Percentiles rank a stretch among this genome's conserved stretches.
Conservation (phyloP, 2,329 filamentous ascomycete genomes). For the Zelopaecilomyces penicillatus region DNA sequence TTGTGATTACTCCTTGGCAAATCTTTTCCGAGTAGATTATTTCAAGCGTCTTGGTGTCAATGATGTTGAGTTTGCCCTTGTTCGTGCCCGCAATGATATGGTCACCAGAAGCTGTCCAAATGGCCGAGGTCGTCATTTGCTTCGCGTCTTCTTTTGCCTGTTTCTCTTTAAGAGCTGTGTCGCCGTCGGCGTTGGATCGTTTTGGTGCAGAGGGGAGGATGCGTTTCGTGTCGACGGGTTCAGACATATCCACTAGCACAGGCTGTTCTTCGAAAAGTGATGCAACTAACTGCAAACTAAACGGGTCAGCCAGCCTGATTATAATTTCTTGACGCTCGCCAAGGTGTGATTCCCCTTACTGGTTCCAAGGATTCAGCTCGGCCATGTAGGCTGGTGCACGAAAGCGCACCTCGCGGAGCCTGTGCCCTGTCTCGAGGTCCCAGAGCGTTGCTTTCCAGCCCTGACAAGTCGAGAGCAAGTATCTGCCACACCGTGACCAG, state of each 20-base stretch:
- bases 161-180: constrained; percentile 67
- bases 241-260: constrained; percentile 72
- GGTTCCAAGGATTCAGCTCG: constrained; percentile 84
- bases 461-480: constrained; percentile 84
- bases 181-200: constrained; percentile 60
- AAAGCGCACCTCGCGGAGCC: constrained; percentile 80
- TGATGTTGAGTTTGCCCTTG: constrained; percentile 94
- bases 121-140: constrained; percentile 85
- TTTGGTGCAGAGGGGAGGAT: constrained; percentile 75
- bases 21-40: constrained; percentile 87
- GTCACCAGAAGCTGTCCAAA: constrained; percentile 77
- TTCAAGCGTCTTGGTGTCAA: constrained; percentile 70
- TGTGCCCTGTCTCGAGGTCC: constrained; percentile 67
- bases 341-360: constrained; percentile 40
- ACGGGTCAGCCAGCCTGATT: constrained; percentile 13
- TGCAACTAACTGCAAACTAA: constrained; percentile 76
- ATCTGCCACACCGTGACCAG: constrained; percentile 88
- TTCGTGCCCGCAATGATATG: constrained; percentile 90
- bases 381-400: constrained; percentile 92
- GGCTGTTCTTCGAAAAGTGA: constrained; percentile 92
- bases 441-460: constrained; percentile 96
- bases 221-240: constrained; percentile 62
- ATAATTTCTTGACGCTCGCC: no score
- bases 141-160: constrained; percentile 87
- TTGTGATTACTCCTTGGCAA: constrained; percentile 79